phyloP scores from a whole-genome alignment of 305 asterid species.

The Striga hermonthica region DNA sequence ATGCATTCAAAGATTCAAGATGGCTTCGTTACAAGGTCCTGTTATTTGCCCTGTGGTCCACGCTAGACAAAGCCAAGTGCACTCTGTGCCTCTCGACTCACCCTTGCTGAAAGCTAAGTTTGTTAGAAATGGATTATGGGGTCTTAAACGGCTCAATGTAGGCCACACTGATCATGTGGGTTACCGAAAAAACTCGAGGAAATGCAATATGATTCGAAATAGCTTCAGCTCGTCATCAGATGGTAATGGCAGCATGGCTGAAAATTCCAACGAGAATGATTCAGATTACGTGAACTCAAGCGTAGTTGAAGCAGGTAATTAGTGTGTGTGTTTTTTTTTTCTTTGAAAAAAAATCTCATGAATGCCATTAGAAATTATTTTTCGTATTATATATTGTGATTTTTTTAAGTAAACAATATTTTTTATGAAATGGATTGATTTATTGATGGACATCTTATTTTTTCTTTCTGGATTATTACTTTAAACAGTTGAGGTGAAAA shows the following conservation, averaged over 20 bases:
- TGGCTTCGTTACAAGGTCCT: slow-evolving; percentile 65
- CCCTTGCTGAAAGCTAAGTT: slow-evolving; percentile 43
- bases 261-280: slow-evolving; percentile 53
- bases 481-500: slow-evolving; percentile 72
- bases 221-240: slow-evolving; percentile 75
- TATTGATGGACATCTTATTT: slow-evolving; percentile 6
- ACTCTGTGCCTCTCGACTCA: slow-evolving; percentile 32
- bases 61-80: slow-evolving; percentile 41
- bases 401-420: not conserved
- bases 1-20: slow-evolving; percentile 34
- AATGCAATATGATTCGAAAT: slow-evolving; percentile 36
- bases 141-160: slow-evolving; percentile 39
- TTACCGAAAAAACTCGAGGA: slow-evolving; percentile 25
- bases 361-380: slow-evolving; percentile 33
- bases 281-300: slow-evolving; percentile 66
- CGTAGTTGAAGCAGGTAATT: slow-evolving; percentile 73
- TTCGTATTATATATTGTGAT: not conserved
- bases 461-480: no score
- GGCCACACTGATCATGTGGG: slow-evolving; percentile 27
- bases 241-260: slow-evolving; percentile 65
- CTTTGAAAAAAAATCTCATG: no score
- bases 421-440: not conserved
- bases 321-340: not conserved
- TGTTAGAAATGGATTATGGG: slow-evolving; percentile 40
- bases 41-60: slow-evolving; percentile 53